Percentiles rank a stretch among this genome's conserved stretches.
phyloP scores from a whole-genome alignment of 78 protist genomes.

The Blattamonas nauphoetae region DNA sequence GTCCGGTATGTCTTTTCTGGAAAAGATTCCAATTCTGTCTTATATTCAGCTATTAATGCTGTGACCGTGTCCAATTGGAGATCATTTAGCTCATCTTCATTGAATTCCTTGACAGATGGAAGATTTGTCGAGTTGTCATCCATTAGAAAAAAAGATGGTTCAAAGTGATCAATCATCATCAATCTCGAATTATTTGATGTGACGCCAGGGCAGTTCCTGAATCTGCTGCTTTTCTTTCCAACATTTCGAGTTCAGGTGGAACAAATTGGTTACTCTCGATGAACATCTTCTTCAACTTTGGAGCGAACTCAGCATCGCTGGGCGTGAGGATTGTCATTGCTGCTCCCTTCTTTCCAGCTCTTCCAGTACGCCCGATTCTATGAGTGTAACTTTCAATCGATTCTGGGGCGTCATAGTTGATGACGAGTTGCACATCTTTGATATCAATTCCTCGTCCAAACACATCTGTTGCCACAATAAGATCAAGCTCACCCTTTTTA shows the following conservation, averaged over 20 bases:
- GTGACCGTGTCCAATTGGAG: too few species aligned
- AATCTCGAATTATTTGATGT: too few species aligned
- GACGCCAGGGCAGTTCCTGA: too few species aligned
- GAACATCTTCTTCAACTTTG: slow-evolving; percentile 56
- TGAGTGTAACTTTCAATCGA: slow-evolving; percentile 56
- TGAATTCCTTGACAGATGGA: too few species aligned
- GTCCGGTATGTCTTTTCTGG: too few species aligned
- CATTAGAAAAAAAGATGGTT: too few species aligned
- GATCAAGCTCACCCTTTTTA: slow-evolving; percentile 19
- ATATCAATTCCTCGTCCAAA: slow-evolving; percentile 74
- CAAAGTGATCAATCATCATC: too few species aligned
- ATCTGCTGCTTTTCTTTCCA: too few species aligned
- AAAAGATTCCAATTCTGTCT: too few species aligned
- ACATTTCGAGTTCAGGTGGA: slow-evolving; percentile 26
- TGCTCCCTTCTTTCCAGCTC: slow-evolving; percentile 79
- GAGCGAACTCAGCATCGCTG: slow-evolving; percentile 49
- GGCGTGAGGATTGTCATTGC: slow-evolving; percentile 68
- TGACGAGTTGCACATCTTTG: slow-evolving; percentile 66
- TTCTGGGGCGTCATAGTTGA: slow-evolving; percentile 85
- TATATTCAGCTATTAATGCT: too few species aligned
- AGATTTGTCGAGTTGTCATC: too few species aligned
- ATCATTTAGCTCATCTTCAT: too few species aligned
- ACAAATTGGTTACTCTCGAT: background rate
- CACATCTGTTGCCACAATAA: slow-evolving; percentile 67
- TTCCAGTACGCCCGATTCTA: slow-evolving; percentile 88